phyloP scores from a whole-genome alignment of 306 rosid species.

The Senna tora region DNA sequence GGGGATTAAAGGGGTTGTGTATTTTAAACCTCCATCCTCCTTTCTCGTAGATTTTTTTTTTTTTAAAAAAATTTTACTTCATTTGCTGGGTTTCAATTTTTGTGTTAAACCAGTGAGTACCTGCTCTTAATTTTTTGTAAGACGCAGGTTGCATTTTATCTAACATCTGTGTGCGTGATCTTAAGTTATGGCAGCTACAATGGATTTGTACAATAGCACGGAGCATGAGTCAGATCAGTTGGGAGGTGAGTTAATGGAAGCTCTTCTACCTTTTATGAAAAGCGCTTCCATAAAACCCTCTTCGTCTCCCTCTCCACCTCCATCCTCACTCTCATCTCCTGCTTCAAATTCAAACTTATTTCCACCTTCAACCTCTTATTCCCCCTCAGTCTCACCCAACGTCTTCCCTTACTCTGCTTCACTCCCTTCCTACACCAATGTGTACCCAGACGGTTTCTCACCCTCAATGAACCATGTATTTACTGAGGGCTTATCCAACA shows the following conservation, averaged over 20 bases:
- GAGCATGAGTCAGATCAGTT: conserved; percentile 55
- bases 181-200: conserved; percentile 56
- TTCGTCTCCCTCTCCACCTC: background rate
- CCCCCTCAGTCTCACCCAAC: conserved; percentile 28
- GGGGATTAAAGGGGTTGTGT: conserved; percentile 68
- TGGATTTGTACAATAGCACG: conserved; percentile 61
- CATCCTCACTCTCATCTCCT: conserved; percentile 26
- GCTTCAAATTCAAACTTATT: conserved; percentile 7
- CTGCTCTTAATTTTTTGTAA: conserved; percentile 49
- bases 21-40: conserved; percentile 71
- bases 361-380: conserved; percentile 34
- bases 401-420: conserved; percentile 43
- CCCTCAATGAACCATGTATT: conserved; percentile 49
- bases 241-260: conserved; percentile 93
- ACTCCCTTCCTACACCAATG: conserved; percentile 45
- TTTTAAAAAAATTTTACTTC: background rate
- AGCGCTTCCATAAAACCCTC: conserved; percentile 48
- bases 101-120: background rate
- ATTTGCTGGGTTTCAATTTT: background rate
- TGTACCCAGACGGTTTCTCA: conserved; percentile 46
- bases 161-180: conserved; percentile 31
- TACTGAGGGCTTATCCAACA: conserved; percentile 49
- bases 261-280: conserved; percentile 90
- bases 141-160: conserved; percentile 51
- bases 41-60: conserved; percentile 23